Evolutionary conservation across 257 asterid species (phyloP).

Genomic region (Solanum neorickii): DNA sequence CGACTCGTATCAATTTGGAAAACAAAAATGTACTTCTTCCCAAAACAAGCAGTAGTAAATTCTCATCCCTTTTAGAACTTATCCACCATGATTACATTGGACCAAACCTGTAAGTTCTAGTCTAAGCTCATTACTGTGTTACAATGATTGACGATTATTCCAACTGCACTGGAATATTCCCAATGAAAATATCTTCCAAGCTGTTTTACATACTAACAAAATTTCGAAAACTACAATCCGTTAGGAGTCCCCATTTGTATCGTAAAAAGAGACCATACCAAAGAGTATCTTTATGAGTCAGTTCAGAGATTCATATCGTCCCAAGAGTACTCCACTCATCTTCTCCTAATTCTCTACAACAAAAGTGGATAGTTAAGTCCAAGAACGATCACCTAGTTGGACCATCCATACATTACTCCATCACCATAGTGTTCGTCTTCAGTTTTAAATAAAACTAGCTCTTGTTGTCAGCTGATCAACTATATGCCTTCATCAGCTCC

Average conservation of each 20-base stretch:
- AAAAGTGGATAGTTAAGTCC: background rate
- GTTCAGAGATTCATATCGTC: background rate
- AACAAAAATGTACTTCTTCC: background rate
- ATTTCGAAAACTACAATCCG: background rate
- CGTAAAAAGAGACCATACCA: background rate
- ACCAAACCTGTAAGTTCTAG: background rate
- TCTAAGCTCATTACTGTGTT: background rate
- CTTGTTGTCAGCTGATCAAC: background rate
- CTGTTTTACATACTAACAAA: background rate
- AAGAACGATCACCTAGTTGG: background rate
- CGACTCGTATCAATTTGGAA: background rate
- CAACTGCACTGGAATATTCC: background rate
- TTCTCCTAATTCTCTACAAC: background rate
- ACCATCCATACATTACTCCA: background rate
- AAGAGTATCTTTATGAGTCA: background rate
- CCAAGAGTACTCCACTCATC: background rate
- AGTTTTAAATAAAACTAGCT: background rate
- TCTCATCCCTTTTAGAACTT: background rate
- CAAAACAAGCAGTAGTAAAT: background rate
- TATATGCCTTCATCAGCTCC: background rate
- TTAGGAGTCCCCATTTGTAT: background rate
- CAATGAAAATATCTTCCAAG: background rate
- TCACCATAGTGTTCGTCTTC: background rate
- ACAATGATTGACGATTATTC: background rate
- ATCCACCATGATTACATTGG: background rate